Conservation (phyloP, 176 grass and related monocot genomes). For the Puccinellia tenuiflora region DNA sequence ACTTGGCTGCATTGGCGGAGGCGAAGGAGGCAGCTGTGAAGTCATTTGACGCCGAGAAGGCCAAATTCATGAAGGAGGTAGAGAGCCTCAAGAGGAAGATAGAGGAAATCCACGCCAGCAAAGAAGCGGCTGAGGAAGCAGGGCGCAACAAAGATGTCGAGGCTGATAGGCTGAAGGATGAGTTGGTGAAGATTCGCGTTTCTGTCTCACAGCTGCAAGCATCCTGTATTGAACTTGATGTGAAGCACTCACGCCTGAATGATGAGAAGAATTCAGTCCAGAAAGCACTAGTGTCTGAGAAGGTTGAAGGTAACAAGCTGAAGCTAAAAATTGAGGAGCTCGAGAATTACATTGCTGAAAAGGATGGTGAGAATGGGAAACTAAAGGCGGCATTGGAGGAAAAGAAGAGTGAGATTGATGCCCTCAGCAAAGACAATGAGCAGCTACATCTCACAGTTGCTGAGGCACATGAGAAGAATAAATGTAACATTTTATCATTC, state of each 20-base stretch:
- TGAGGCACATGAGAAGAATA: constrained; percentile 11
- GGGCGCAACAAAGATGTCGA: constrained; percentile 5
- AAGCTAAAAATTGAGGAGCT: constrained; percentile 23
- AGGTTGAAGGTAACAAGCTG: not conserved
- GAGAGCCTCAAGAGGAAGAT: not conserved
- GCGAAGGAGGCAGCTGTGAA: constrained; percentile 9
- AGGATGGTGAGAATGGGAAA: constrained; percentile 15
- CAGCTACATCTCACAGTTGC: constrained; percentile 13
- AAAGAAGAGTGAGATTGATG: constrained; percentile 15
- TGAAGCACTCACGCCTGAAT: not conserved
- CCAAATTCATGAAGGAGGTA: not conserved
- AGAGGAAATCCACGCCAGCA: not conserved
- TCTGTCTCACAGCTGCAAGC: constrained; percentile 17
- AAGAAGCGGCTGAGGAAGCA: not conserved
- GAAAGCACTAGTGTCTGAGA: constrained; percentile 3
- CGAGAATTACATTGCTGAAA: constrained; percentile 3
- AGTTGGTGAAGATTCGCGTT: constrained; percentile 9
- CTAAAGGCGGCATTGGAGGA: not conserved
- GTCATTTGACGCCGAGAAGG: not conserved
- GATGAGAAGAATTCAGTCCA: constrained; percentile 27
- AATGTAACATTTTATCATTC: not conserved
- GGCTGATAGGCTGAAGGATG: not conserved
- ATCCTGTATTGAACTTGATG: not conserved
- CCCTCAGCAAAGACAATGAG: constrained; percentile 5
- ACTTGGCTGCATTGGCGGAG: not conserved